Evolutionary conservation across 2,329 filamentous ascomycete species (phyloP), one percentile per base, ranked within the genome.

Genomic region (Pyrenochaeta sp.): DNA sequence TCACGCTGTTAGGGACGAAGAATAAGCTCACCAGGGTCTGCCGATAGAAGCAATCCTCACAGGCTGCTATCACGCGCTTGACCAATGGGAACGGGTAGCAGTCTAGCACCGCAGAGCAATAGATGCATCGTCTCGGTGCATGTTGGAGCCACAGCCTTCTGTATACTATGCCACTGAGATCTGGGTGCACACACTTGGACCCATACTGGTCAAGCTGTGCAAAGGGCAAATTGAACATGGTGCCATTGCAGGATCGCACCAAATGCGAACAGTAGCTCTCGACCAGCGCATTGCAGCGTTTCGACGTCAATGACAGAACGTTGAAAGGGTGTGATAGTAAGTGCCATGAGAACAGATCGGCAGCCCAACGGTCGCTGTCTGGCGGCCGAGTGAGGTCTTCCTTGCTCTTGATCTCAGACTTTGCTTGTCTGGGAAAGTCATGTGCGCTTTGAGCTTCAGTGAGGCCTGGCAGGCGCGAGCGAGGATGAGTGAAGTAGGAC

Each of bases 131-230:
- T 7, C 72, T 58, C 7, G 72, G 67, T 7, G 72, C 71, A 50
- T 62, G 65, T 50, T 75, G 71, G 22, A 75, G 67, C 71, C 71
- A 75, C 12, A 75, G 57, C 4, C 71, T 49, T 5, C 72, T 62
- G 50, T 74, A 74, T 10, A 75, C 66, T 15, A 74, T 73, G 19
- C 34, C 30, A 43, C 59, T 70, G 30, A 74, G 40, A 50, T 68
- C 65, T 7, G 73, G 72, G 48, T 72, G 66, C 3, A 72, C 71
- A 10, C 62, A 60, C 1, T 58, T 46, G 2, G 59, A 30, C 7
- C 70, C 69, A 40, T 65, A 49, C 15, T 52, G 55, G 44, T 72
- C 70, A 39, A 65, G 51, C 2, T 64, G 65, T 3, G 61, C 53
- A 52, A 72, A 72, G 0, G 71, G 70, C 28, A 74, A 68, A 24